Evolutionary conservation across 2,329 filamentous ascomycete genomes (phyloP), one percentile per base, ranked within the genome.

Genomic region (Lasiodiplodia citricola): DNA sequence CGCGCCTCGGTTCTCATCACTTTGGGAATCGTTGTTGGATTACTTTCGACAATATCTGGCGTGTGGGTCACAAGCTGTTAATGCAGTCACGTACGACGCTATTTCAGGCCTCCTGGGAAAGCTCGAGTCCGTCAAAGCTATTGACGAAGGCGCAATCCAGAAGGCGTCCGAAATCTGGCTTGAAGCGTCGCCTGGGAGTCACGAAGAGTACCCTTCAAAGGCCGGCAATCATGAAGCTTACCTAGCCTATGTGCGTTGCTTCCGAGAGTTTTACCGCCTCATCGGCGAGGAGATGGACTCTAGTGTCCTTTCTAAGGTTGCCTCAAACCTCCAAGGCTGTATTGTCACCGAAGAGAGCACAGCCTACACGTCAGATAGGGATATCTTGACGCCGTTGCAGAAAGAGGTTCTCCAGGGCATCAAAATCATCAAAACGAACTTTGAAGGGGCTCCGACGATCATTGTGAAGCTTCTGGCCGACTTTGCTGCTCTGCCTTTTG

Each of bases 211-310:
- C 35, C 56, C 66, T 14, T 55, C 57, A 4, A 62, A 54, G 2
- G 16, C 44, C 11, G 76, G 75, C 14, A 96, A 96, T 72, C 93
- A 97, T 76, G 90, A 90, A 68, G 94, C 92, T 13, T 87, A 95
- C n/a, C 82, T 92, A 37, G 92, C 94, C n/a, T 97, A 97, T 80
- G 87, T 96, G 1, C 86, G 90, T 25, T 87, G 91, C 1, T 87
- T 96, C 51, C 84, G 89, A 68, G 90, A 96, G 73, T 85, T 98
- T 1, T 97, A 97, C 75, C 87, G 88, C 0, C 86, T 97, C 5
- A 88, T 93, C 58, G 86, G 90, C 69, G 80, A 84, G 8, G 86
- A 88, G 18, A 82, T 97, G 23, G 86, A 86, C 11, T 82, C 87
- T 0, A 84, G 88, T 2, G 86, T 87, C 57, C 87, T 94, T 10